phyloP scores from a whole-genome alignment of 345 rosid genomes.

The Eutrema heterophyllum region DNA sequence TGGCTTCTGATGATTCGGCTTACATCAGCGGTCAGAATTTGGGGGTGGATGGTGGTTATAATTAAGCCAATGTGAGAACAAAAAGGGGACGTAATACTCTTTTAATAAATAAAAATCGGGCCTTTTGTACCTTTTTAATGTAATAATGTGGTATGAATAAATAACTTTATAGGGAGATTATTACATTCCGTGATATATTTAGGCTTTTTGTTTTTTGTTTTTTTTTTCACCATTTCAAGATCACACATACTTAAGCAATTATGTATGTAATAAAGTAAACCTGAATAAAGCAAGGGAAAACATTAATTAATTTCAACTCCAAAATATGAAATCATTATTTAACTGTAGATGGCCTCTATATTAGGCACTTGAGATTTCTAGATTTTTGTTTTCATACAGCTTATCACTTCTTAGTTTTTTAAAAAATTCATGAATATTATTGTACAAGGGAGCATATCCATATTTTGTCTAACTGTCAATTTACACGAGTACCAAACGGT shows the following conservation, averaged over 20 bases:
- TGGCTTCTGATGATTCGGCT: too few species aligned
- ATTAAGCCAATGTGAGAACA: slow-evolving; percentile 43
- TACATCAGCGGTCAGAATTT: too few species aligned
- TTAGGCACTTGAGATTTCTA: too few species aligned
- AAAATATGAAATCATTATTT: not conserved
- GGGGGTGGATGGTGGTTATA: too few species aligned
- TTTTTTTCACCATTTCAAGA: not conserved
- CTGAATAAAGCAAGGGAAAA: not conserved
- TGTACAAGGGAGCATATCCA: not conserved
- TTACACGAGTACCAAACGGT: slow-evolving; percentile 7
- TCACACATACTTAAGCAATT: not conserved
- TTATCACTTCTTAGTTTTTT: not conserved
- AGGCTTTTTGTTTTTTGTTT: too few species aligned
- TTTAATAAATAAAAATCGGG: not conserved
- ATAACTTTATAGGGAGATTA: too few species aligned
- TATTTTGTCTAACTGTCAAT: slow-evolving; percentile 1
- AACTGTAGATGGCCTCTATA: too few species aligned
- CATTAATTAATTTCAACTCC: not conserved
- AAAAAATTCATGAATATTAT: not conserved
- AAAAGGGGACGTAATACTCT: not conserved
- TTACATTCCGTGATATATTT: too few species aligned
- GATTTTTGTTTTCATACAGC: too few species aligned
- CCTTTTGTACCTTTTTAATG: too few species aligned
- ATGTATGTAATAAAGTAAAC: not conserved
- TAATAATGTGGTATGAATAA: too few species aligned